Base-by-base conservation (phyloP, 192 early-diverging fungal genomes). In the Coemansia erecta region DNA sequence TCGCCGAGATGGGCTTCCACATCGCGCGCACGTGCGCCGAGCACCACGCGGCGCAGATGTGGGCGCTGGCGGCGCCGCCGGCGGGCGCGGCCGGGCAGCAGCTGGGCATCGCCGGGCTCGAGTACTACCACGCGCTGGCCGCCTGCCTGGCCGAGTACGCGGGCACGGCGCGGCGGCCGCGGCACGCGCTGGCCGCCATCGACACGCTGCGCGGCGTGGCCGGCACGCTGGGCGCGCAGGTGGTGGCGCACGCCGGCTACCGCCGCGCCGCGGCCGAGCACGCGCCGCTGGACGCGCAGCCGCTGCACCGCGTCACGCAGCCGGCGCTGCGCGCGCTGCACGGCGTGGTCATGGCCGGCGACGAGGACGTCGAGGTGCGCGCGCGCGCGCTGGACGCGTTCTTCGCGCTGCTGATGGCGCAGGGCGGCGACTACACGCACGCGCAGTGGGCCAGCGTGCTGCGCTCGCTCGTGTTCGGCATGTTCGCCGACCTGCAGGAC, bases 321-420 rank as follows among this genome's bases (percentile, higher is more conserved):
- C 92, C 93, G 0, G 79, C 90, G n/a, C 78, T 97, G 43, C 88
- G 91, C 55, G 92, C 92, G 28, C 80, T 95, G 42, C 89, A 94
- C 68, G 88, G 92, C 53, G 84, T 94, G 0, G 87, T 93, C 24
- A 94, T 97, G 93, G 88, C 89, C 23, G 88, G 90, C 10, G 86
- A 89, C 10, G 86, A 89, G 48, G 92, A 97, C 53, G 78, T 97
- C 24, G 94, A 97, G 72, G 92, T 97, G 43, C 80, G 94, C 43
- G 94, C 92, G 19, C 81, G 89, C 28, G 94, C 88, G 11, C 70
- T 97, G 40, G 85, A 83, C 31, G 87, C 90, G 66, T 84, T 97
- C 37, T 97, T 94, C 77, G 87, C 89, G 15, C 84, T 92, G 12
- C 71, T 95, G 14, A 93, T 91, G 66, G 63, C 72, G 28, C 82